Evolutionary conservation across 2,329 filamentous ascomycete species (phyloP), one percentile per base, ranked within the genome.

Genomic region (Metarhizium sp.): DNA sequence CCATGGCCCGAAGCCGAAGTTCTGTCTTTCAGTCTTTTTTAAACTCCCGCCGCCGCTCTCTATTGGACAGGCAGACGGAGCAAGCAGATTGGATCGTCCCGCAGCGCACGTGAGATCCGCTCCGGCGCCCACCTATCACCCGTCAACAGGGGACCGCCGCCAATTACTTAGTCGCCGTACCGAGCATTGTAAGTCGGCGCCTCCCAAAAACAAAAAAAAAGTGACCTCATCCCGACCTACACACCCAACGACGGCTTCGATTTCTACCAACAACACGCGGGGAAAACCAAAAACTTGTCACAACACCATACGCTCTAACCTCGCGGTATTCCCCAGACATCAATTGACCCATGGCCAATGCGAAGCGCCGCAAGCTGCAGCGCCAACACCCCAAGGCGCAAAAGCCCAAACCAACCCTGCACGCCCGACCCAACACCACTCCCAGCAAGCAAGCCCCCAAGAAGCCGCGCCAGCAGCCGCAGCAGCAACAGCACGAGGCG

Each of bases 401-500:
- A n/a, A 51, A 60, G 5, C 20, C 56, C 55, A 61, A 61, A 57
- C 56, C 59, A 11, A 59, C 25, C 4, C 59, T 55, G 36, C 46
- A 42, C 42, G 36, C 29, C 50, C 45, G 14, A 42, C 8, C 6
- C 43, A 43, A 34, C 13, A 16, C 11, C 38, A 13, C 38, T 13
- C 51, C 54, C 8, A 45, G 47, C 16, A 52, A 54, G 36, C 55
- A 40, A 45, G 43, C 51, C 20, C 42, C 49, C 36, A 53, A 53
- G 53, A 56, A 66, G 25, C 25, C 25, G 25, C 25, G 25, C 25
- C 25, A 34, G 32, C 6, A 34, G 56, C 57, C 60, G 52, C 64
- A 65, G 34, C 63, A 64, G 43, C 61, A 62, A 50, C 64, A 63
- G 47, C 58, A 58, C 40, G 61, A 66, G 49, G 57, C 63, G 46